Base-by-base conservation (phyloP, 129 eudicot species). In the Lactuca sativa region DNA sequence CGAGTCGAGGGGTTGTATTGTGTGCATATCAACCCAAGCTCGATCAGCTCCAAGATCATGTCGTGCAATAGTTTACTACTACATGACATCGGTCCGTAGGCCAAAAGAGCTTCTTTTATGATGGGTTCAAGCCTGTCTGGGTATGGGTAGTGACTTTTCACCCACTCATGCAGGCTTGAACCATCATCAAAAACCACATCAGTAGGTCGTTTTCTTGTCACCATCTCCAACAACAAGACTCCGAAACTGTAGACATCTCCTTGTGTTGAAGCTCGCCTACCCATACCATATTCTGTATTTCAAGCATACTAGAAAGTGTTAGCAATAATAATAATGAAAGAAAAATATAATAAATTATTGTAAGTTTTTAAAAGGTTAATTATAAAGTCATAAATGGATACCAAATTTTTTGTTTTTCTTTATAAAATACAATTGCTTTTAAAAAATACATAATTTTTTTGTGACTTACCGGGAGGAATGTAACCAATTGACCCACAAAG, bases 161-260 rank as follows among this genome's bases (percentile, higher is more conserved):
- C 83, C 95, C 95, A 91, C 37, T 79, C 95, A 41, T 85, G 97
- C 67, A 91, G 71, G 74, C 73, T 83, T 18, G 84, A 71, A 16
- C 92, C 83, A 31, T 83, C 81, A 3, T 75, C 71, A 54, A 78
- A 81, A 13, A 84, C 63, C 6, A 65, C 61, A 36, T 88, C 85
- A 0, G 92, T 91, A 2, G 97, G 97, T 2, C 92, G 85, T 64
- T 82, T 91, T 49, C 95, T 85, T 3, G 92, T 80, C 63, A 85
- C 53, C 37, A 83, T 80, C 78, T 91, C 97, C 7, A 91, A 53
- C 18, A 91, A 54, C 17, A 90, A 80, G 6, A 91, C 79, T 18
- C 97, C 97, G 31, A 76, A 87, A 65, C 97, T 86, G 48, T 79
- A 88, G 4, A 91, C 92, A 25, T 91, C 97, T 72, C 97, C 96